phyloP scores from a whole-genome alignment of 1,284 basidiomycete species.

The Irpex rosettiformis region DNA sequence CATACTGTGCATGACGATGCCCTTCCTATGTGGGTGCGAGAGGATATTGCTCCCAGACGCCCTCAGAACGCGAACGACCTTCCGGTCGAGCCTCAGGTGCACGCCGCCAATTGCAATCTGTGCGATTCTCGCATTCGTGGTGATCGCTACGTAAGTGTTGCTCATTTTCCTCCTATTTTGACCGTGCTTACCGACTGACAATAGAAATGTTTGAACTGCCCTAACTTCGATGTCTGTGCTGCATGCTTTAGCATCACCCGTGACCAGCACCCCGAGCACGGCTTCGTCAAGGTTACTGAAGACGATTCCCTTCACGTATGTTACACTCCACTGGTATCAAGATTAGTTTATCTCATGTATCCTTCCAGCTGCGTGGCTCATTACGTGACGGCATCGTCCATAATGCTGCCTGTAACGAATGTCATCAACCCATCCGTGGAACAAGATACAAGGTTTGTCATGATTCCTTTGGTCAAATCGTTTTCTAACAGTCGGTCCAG shows the following conservation, averaged over 20 bases:
- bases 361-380: slow-evolving; percentile 17
- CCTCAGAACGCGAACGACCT: slow-evolving; percentile 8
- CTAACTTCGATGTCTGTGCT: slow-evolving; percentile 75
- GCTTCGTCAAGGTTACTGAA: slow-evolving; percentile 66
- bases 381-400: slow-evolving; percentile 18
- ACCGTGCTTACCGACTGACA: slow-evolving; percentile 3
- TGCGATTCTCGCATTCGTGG: slow-evolving; percentile 72
- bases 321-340: slow-evolving; percentile 2
- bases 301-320: slow-evolving; percentile 57
- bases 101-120: slow-evolving; percentile 68
- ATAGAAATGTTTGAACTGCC: slow-evolving; percentile 72
- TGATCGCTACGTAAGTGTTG: slow-evolving; percentile 45
- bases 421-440: slow-evolving; percentile 54
- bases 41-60: not conserved
- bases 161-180: not conserved
- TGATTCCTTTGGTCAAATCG: slow-evolving; percentile 11
- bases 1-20: slow-evolving; percentile 50
- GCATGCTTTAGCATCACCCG: slow-evolving; percentile 68
- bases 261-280: slow-evolving; percentile 76
- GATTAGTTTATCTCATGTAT: not conserved
- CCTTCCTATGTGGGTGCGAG: slow-evolving; percentile 21
- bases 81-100: slow-evolving; percentile 32
- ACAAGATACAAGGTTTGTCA: slow-evolving; percentile 63
- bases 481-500: slow-evolving; percentile 32
- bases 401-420: slow-evolving; percentile 36